Percentiles rank a stretch among this genome's conserved stretches.
Conservation (phyloP, 257 asterid species). For the Solanum tacnaense region DNA sequence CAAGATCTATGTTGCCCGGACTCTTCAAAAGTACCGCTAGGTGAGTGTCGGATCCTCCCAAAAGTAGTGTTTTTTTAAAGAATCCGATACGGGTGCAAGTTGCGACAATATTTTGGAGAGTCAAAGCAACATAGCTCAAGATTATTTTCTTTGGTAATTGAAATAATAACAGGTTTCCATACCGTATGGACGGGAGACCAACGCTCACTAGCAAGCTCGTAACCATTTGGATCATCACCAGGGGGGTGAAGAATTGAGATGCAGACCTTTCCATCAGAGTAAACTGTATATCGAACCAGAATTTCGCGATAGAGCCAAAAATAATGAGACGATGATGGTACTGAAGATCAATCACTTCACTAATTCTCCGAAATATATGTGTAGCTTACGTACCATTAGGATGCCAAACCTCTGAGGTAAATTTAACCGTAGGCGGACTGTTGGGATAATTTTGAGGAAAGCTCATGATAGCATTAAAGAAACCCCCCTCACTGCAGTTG, state of each 20-base stretch:
- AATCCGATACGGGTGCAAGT: not conserved
- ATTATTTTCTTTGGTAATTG: not conserved
- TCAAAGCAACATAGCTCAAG: not conserved
- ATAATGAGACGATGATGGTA: not conserved
- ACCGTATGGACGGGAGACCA: slow-evolving; percentile 99
- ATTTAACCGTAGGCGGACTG: slow-evolving; percentile 89
- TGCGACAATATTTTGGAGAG: not conserved
- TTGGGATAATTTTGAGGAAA: slow-evolving; percentile 87
- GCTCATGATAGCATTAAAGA: slow-evolving; percentile 93
- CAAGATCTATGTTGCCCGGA: not conserved
- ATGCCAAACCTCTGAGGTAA: slow-evolving; percentile 95
- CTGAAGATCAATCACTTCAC: not conserved
- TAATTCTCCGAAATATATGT: not conserved
- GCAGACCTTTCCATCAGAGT: slow-evolving; percentile 89
- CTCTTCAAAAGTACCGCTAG: not conserved
- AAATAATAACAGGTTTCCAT: not conserved
- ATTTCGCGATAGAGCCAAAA: slow-evolving; percentile 1
- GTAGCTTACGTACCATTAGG: slow-evolving; percentile 70
- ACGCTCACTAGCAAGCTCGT: slow-evolving; percentile 98
- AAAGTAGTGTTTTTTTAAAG: not conserved
- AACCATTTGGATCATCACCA: slow-evolving; percentile 97
- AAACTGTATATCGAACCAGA: slow-evolving; percentile 42
- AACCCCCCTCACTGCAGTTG: slow-evolving; percentile 89
- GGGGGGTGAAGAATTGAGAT: slow-evolving; percentile 97
- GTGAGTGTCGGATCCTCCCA: not conserved